These are phyloP conservation scores for Blastobotrys raffinosifermentans DNA, from an alignment of 1,139 yeast species.

Conservation along the genomic window DNA sequence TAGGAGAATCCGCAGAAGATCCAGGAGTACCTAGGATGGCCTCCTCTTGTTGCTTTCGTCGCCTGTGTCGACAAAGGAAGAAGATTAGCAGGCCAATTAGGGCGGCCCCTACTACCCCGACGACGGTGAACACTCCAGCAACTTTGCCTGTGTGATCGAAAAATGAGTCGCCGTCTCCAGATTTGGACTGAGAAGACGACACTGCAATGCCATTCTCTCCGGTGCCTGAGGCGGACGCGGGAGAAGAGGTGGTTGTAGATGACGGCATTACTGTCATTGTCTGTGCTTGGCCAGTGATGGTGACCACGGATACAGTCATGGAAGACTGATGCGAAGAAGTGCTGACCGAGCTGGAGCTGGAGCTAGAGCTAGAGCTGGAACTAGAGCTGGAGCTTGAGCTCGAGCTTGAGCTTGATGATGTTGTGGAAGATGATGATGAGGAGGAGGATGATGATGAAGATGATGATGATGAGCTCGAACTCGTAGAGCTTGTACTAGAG, in stretches of 20 bases:
- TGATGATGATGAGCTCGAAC: slow-evolving; percentile 5
- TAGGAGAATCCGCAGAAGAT: slow-evolving; percentile 2
- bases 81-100: slow-evolving; percentile 32
- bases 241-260: slow-evolving; percentile 7
- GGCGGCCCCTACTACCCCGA: slow-evolving; percentile 49
- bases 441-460: slow-evolving; percentile 9
- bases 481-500: slow-evolving; percentile 16
- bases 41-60: slow-evolving; percentile 18
- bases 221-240: slow-evolving; percentile 10
- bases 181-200: slow-evolving; percentile 4
- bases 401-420: slow-evolving; percentile 15
- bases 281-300: slow-evolving; percentile 21
- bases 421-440: slow-evolving; percentile 11
- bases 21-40: slow-evolving; percentile 6
- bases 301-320: slow-evolving; percentile 16
- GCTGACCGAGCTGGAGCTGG: slow-evolving; percentile 11
- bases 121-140: slow-evolving; percentile 69
- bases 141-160: slow-evolving; percentile 59
- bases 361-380: slow-evolving; percentile 12
- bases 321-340: slow-evolving; percentile 11
- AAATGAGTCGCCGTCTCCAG: slow-evolving; percentile 32
- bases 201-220: slow-evolving; percentile 4
- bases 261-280: slow-evolving; percentile 15
- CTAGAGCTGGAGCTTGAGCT: slow-evolving; percentile 13
- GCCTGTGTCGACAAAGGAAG: slow-evolving; percentile 23